Evolutionary conservation across 805 yeast species (phyloP), one percentile per base, ranked within the genome.

Genomic region (Candida ortonii): DNA sequence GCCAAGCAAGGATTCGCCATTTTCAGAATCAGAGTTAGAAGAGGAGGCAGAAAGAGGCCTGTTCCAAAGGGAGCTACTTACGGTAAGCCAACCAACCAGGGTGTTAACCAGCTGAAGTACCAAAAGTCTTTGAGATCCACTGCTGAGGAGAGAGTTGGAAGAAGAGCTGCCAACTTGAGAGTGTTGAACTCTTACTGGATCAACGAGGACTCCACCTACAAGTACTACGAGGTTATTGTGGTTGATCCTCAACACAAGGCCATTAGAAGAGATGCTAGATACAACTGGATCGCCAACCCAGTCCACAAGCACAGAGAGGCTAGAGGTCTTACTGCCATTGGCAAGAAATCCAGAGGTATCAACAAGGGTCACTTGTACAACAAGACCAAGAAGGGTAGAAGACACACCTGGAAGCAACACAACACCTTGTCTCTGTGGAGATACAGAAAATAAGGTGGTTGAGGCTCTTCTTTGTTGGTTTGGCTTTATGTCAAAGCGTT

Each of bases 11-110:
- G 98, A 62, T 93, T 86, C 70, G 96, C 85, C 57, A 79, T 93
- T 81, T 93, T 76, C 96, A 84, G 98, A 74, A 76, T 90, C 73
- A 87, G 98, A 76, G 97, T 93, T 64, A 87, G 97, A 78, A 86
- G 98, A 77, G 98, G 98, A 80, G 90, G 90, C 80, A 89, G 98
- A 85, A 93, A 93, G 96, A 87, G 96, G 78, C 97, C 97, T 63
- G 97, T 84, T 64, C 88, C 94, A 78, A 93, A 93, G 93, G 98
- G 98, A 86, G 97, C 97, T 66, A 93, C 97, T 70, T 90, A 93
- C 83, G 98, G 98, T 86, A 93, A 93, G 85, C 98, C 98, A 83
- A 93, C 98, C 79, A 93, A 93, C 95, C 95, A 87, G 78, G 98
- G 98, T 86, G 93, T 93, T 59, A 80, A 80, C 80, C 97, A 93